Percentiles rank a stretch among this genome's conserved stretches.
Conservation (phyloP, 2,329 filamentous ascomycete genomes). For the Alternaria ventricosa region DNA sequence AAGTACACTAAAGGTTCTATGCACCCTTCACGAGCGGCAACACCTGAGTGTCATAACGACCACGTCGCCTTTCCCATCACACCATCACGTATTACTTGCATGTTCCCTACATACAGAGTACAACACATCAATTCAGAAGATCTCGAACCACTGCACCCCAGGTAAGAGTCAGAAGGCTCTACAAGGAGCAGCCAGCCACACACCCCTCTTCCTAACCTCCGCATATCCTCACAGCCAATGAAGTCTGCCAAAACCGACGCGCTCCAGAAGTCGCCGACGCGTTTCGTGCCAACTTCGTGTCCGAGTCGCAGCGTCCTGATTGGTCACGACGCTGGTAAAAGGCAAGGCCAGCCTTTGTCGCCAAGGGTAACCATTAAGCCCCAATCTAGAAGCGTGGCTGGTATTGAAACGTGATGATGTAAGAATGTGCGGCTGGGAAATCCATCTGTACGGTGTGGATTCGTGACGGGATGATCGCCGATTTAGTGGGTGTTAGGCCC, state of each 20-base stretch:
- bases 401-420: constrained; percentile 3
- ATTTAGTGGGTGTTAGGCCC: not conserved
- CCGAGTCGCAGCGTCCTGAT: not conserved
- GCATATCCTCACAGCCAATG: not conserved
- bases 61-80: not conserved
- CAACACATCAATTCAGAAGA: not conserved
- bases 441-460: not conserved
- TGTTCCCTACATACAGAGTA: not conserved
- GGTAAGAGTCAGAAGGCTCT: not conserved
- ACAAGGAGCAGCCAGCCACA: constrained; percentile 5
- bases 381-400: not conserved
- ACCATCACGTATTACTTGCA: not conserved
- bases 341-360: not conserved
- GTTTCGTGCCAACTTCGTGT: constrained; percentile 21
- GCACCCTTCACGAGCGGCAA: not conserved
- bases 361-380: not conserved
- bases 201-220: not conserved
- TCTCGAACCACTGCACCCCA: not conserved
- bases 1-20: not conserved
- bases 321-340: not conserved
- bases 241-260: not conserved
- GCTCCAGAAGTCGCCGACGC: constrained; percentile 4
- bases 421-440: not conserved
- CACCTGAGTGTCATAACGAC: not conserved
- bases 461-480: not conserved